Conservation (phyloP, 1,284 basidiomycete genomes). For the Testicularia cyperi region DNA sequence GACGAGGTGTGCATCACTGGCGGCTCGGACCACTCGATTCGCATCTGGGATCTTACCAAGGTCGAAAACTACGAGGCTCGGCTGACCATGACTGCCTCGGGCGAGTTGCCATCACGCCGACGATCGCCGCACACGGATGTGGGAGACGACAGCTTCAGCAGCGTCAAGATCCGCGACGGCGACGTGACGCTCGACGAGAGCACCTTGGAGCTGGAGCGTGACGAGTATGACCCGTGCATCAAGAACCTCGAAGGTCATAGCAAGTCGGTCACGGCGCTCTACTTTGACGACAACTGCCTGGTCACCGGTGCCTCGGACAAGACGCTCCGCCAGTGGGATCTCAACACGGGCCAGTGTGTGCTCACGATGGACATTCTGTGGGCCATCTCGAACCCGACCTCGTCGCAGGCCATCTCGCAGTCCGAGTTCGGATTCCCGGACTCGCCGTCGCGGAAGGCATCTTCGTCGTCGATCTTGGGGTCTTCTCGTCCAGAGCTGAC, state of each 20-base stretch:
- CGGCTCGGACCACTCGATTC: conserved; percentile 77
- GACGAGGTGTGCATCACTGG: conserved; percentile 88
- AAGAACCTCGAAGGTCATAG: conserved; percentile 85
- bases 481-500: conserved; percentile 19
- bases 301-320: conserved; percentile 98
- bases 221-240: conserved; percentile 67
- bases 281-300: conserved; percentile 90
- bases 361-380: conserved; percentile 99
- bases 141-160: conserved; percentile 24
- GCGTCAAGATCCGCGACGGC: conserved; percentile 34
- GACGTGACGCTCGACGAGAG: conserved; percentile 51
- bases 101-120: conserved; percentile 27
- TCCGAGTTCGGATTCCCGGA: conserved; percentile 51
- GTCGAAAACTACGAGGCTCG: conserved; percentile 54
- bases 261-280: conserved; percentile 85
- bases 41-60: conserved; percentile 55
- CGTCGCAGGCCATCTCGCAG: conserved; percentile 62
- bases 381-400: conserved; percentile 90
- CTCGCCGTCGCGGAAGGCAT: conserved; percentile 62
- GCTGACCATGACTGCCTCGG: conserved; percentile 38
- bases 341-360: conserved; percentile 92
- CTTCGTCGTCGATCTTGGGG: conserved; percentile 33
- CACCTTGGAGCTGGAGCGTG: conserved; percentile 62
- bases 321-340: conserved; percentile 96
- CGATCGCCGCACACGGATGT: conserved; percentile 16